Base-by-base conservation (phyloP, 805 yeast genomes). In the Candida lessepsii region DNA sequence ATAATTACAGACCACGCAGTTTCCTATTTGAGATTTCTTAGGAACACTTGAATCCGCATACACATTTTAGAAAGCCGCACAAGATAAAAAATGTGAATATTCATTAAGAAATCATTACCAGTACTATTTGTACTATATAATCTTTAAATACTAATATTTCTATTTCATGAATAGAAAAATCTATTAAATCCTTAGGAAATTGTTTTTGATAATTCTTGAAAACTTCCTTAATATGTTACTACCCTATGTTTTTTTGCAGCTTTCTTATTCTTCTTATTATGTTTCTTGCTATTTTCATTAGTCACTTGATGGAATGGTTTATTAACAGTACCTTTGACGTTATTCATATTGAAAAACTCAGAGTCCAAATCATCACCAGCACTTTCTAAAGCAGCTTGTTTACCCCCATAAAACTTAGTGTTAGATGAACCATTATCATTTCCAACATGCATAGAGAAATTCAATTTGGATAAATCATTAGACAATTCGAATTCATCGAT, bases 361-460 rank as follows among this genome's bases (percentile, higher is more conserved):
- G 78, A 71, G 60, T 91, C 97, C 49, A 91, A 69, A 51, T 87
- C 93, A 29, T 79, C 86, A 25, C 91, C 88, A 5, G 88, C 84
- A 56, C 83, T 81, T 49, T 75, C 77, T 47, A 84, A 70, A 2
- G 88, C 86, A 9, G 93, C 91, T 56, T 85, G 89, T 48, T 77
- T 81, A 62, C 93, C 93, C 66, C 93, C 91, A 52, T 85, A 83
- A 42, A 75, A 78, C 13, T 69, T 58, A 8, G 83, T 68, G 8
- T 54, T 53, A 2, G 48, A 44, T 2, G 44, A 35, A 52, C 46
- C 38, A 7, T 52, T 51, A 17, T 67, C 70, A 17, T 67, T 69
- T 26, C 70, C 72, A 38, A 83, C 71, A 57, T 88, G 96, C 50
- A 82, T 79, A 3, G 95, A 83, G 57, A 89, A 88, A 16, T 89